phyloP scores from a whole-genome alignment of 106 monocot genomes.

The Dioscorea dumetorum region DNA sequence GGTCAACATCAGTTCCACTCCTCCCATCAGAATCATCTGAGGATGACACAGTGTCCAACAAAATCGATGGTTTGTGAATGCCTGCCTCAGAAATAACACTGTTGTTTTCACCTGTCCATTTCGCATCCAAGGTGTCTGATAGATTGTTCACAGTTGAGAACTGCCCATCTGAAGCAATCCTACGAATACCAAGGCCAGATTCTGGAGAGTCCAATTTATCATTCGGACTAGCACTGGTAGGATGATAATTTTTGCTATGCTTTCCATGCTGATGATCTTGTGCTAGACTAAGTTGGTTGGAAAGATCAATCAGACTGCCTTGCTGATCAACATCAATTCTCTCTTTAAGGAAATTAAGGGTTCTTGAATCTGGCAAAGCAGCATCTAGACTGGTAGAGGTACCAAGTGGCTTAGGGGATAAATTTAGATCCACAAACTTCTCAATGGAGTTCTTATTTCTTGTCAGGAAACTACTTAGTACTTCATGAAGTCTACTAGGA shows the following conservation, averaged over 20 bases:
- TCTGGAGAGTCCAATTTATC: constrained; percentile 34
- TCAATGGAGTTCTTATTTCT: constrained; percentile 23
- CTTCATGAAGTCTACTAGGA: constrained; percentile 31
- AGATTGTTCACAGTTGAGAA: constrained; percentile 38
- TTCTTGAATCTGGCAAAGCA: constrained; percentile 9
- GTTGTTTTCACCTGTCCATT: constrained; percentile 65
- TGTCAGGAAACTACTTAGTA: constrained; percentile 7
- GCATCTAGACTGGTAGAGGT: constrained; percentile 15
- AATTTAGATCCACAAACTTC: constrained; percentile 25
- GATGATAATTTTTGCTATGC: constrained; percentile 18
- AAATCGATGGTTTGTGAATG: constrained; percentile 12
- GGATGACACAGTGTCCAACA: constrained; percentile 13
- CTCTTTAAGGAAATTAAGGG: constrained; percentile 17
- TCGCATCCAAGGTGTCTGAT: constrained; percentile 73
- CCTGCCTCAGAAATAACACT: constrained; percentile 10
- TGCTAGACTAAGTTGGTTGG: constrained; percentile 8
- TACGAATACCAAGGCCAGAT: constrained; percentile 25
- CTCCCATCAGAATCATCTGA: constrained; percentile 27
- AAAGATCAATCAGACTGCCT: constrained; percentile 8
- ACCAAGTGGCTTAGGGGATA: constrained; percentile 16
- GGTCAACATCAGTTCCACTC: constrained; percentile 13
- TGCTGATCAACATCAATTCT: constrained; percentile 6
- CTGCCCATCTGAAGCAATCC: constrained; percentile 63
- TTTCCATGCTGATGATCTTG: constrained; percentile 6
- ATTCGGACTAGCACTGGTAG: constrained; percentile 14